A percentile compares a stretch with the other conserved stretches of the same genome.
These are phyloP conservation scores for Amanita subjunquillea DNA, from an alignment of 768 basidiomycete species.

Conservation along the genomic window DNA sequence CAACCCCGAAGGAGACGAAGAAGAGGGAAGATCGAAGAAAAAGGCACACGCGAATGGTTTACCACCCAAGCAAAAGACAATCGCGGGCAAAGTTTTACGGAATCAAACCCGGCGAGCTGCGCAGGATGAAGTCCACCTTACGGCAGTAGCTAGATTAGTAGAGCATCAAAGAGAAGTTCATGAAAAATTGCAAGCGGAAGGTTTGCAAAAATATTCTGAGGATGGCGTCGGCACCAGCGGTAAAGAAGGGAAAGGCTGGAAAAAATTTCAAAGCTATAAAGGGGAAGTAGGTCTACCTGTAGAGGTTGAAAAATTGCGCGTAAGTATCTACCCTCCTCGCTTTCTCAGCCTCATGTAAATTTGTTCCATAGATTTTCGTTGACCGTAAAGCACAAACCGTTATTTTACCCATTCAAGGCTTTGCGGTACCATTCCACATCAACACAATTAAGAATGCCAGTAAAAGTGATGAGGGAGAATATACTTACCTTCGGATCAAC, in stretches of 20 bases:
- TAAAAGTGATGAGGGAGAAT: conserved; percentile 95
- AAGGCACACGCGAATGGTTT: conserved; percentile 54
- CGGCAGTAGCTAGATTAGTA: conserved; percentile 66
- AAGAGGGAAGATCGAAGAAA: conserved; percentile 49
- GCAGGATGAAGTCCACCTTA: conserved; percentile 75
- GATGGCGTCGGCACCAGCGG: conserved; percentile 64
- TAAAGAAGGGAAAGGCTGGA: conserved; percentile 90
- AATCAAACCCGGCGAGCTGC: conserved; percentile 86
- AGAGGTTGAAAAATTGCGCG: conserved; percentile 73
- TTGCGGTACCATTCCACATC: conserved; percentile 95
- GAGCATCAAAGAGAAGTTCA: conserved; percentile 88
- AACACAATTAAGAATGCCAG: conserved; percentile 97
- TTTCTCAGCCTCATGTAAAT: not conserved
- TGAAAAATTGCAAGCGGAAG: conserved; percentile 62
- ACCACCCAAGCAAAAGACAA: conserved; percentile 63
- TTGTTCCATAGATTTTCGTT: conserved; percentile 62
- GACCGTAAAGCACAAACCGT: conserved; percentile 88
- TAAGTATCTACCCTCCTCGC: conserved; percentile 25
- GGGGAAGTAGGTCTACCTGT: conserved; percentile 83
- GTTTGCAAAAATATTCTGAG: conserved; percentile 76
- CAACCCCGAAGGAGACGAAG: conserved; percentile 50
- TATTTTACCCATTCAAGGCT: conserved; percentile 88
- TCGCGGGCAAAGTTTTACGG: conserved; percentile 77
- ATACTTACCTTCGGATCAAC: conserved; percentile 91
- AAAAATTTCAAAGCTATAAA: conserved; percentile 94